phyloP scores from a whole-genome alignment of 805 yeast species.

The Sugiyamaella lignohabitans region DNA sequence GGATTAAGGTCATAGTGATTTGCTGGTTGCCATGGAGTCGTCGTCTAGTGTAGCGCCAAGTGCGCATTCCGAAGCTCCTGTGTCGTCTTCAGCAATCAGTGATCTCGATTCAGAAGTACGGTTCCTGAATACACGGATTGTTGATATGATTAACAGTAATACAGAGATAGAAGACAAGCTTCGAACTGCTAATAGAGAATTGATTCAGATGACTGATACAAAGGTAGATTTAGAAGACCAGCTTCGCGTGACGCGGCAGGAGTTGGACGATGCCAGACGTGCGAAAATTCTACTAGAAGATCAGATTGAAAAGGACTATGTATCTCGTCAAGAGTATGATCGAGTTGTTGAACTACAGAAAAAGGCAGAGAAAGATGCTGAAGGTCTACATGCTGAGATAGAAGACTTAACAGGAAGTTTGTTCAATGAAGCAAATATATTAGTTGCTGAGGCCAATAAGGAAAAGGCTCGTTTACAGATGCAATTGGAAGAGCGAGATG shows the following conservation, averaged over 20 bases:
- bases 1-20: too few relatives aligned
- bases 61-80: too few relatives aligned
- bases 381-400: conserved; percentile 60
- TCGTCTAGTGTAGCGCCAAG: too few relatives aligned
- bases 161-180: too few relatives aligned
- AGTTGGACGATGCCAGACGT: conserved; percentile 20
- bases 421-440: conserved; percentile 75
- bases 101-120: too few relatives aligned
- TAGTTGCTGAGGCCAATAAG: conserved; percentile 74
- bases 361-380: conserved; percentile 52
- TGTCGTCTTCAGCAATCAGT: too few relatives aligned
- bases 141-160: too few relatives aligned
- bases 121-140: too few relatives aligned
- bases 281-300: conserved; percentile 17
- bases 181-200: too few relatives aligned
- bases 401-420: conserved; percentile 73
- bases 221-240: conserved; percentile 28
- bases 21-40: too few relatives aligned
- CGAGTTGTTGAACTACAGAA: conserved; percentile 26
- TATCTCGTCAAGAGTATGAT: conserved; percentile 19
- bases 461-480: conserved; percentile 57
- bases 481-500: conserved; percentile 71
- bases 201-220: conserved; percentile 28
- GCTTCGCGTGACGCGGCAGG: conserved; percentile 19
- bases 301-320: conserved; percentile 20